Evolutionary conservation across 1,284 basidiomycete genomes (phyloP), one percentile per base, ranked within the genome.

Genomic region (Clitocybe nebularis): DNA sequence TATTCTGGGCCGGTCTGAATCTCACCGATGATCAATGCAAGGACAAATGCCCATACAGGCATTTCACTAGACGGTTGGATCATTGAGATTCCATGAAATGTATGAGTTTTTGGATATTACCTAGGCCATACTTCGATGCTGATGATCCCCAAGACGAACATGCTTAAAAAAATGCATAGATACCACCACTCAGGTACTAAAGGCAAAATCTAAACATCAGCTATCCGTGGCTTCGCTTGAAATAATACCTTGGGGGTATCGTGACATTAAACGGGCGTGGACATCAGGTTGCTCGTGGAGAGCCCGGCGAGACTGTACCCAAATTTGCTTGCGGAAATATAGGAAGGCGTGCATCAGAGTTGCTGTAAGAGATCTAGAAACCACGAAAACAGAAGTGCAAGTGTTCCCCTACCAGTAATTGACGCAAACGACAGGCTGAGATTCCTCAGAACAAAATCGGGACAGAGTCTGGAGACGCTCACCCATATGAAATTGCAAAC

Each of bases 231-330:
- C 14, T 32, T 17, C 3, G 13, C 13, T 5, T 13, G 10, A 3
- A 5, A 32, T 7, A 29, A n/a, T 4, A 48, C 49, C 49, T 47
- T 84, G 79, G 3, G 66, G 72, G 63, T 95, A 95, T 41, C 72
- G 72, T 5, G 79, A 65, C 90, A 94, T 93, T 24, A 93, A 69
- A 11, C 79, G 71, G 16, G 80, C 79, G 59, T 95, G 92, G 40
- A 95, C 82, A 66, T 95, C 92, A 5, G 89, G 86, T 51, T 89
- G 82, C 56, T 91, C 88, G 37, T 73, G 60, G 53, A 84, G 69
- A 8, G 80, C 74, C 24, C 77, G 71, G 17, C 87, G 67, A 1
- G 81, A 72, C 48, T 81, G 78, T 5, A 68, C 64, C 73, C 79
- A 81, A 44, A 94, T 86, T 53, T 84, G 77, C 56, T 83, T 84